These are phyloP conservation scores for Exophiala alcalophila DNA, from an alignment of 2,329 filamentous ascomycete species.

Conservation along the genomic window DNA sequence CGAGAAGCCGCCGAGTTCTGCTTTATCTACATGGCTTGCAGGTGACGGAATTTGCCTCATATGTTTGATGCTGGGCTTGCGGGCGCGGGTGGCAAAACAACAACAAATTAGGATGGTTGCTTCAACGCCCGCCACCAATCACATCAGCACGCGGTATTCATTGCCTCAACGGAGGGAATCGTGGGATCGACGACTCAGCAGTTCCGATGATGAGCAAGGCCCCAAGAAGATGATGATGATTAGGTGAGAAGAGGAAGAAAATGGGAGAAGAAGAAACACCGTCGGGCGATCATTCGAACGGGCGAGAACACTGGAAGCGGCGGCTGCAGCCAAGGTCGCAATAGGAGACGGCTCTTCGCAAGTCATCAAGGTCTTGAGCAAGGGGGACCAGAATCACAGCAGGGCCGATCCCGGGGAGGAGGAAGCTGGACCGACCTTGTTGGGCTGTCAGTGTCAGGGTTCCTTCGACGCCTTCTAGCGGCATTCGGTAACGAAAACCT, in stretches of 20 bases:
- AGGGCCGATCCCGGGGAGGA: no score
- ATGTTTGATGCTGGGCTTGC: no score
- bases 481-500: constrained; percentile 4
- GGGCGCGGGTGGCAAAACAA: constrained; percentile 12
- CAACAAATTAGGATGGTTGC: not conserved
- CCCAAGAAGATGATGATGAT: not conserved
- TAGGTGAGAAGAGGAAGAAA: constrained; percentile 1
- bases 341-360: no score
- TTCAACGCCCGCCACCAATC: constrained; percentile 8
- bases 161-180: not conserved
- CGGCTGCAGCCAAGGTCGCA: constrained; percentile 26
- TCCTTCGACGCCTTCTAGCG: constrained; percentile 17
- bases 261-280: constrained; percentile 3
- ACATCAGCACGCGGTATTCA: constrained; percentile 6
- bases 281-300: constrained; percentile 18
- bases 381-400: no score
- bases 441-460: no score
- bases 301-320: no score
- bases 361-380: no score
- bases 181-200: not conserved
- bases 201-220: not conserved
- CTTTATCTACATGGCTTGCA: not conserved
- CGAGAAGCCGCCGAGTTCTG: constrained; percentile 8
- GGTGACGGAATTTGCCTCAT: constrained; percentile 5
- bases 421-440: no score